These are phyloP conservation scores for Madurella fahalii DNA, from an alignment of 2,329 filamentous ascomycete species.

Conservation along the genomic window DNA sequence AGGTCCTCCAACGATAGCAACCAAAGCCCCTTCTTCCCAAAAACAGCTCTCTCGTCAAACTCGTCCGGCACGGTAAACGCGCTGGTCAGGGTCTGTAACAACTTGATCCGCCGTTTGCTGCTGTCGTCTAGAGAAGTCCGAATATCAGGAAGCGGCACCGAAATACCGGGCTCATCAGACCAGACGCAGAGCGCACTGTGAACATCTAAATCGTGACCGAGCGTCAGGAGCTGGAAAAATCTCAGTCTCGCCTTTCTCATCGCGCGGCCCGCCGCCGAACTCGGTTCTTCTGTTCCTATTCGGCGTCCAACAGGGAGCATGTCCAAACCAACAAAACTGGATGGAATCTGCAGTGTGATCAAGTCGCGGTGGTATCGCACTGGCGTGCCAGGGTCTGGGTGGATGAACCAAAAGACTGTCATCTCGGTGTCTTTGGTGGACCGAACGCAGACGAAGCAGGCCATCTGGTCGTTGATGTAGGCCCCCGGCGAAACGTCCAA, in stretches of 20 bases:
- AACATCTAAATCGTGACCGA: constrained; percentile 23
- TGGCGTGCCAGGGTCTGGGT: constrained; percentile 7
- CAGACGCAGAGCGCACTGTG: constrained; percentile 24
- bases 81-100: constrained; percentile 24
- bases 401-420: constrained; percentile 27
- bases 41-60: constrained; percentile 34
- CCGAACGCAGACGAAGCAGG: constrained; percentile 26
- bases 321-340: constrained; percentile 18
- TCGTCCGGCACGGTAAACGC: constrained; percentile 36
- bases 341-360: constrained; percentile 13
- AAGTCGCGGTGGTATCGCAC: constrained; percentile 24
- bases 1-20: not conserved
- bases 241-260: constrained; percentile 15
- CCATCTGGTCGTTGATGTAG: constrained; percentile 9
- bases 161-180: constrained; percentile 14
- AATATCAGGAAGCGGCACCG: constrained; percentile 14
- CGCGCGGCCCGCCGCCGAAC: not conserved
- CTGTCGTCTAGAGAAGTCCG: not conserved
- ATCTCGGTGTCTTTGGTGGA: constrained; percentile 24
- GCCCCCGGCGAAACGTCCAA: constrained; percentile 35
- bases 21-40: constrained; percentile 5
- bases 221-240: constrained; percentile 26
- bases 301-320: constrained; percentile 20
- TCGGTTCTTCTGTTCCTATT: constrained; percentile 8
- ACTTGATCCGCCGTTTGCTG: constrained; percentile 13